Evolutionary conservation across 2,329 filamentous ascomycete genomes (phyloP), one percentile per base, ranked within the genome.

Genomic region (Fusarium tricinctum): DNA sequence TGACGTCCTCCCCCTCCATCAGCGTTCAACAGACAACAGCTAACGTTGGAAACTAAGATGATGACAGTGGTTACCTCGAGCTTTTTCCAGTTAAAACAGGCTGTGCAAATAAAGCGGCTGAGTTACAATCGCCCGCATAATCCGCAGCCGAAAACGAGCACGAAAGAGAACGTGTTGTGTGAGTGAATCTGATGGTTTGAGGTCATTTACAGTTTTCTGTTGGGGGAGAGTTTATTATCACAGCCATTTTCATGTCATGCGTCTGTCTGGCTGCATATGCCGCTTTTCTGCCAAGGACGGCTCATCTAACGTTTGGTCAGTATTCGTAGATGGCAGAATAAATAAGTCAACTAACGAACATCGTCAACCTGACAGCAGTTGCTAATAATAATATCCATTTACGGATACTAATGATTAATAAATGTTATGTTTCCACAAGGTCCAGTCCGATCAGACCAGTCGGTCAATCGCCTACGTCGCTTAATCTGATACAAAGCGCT

Each of bases 401-500:
- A 23, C 23, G 23, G 23, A 23, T 23, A 35, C 33, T 17, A 35
- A 30, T 30, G 13, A 30, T 13, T 30, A 30, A 30, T 13, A 12
- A 30, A n/a, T n/a, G n/a, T 30, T 30, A 30, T 26, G 26, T 30
- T 30, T 30, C 28, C 28, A 30, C 28, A 12, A 30, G 28, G 28
- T 10, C 28, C 28, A 10, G 28, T 28, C 28, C 28, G 28, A 30
- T 10, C n/a, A 38, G 35, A 14, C 35, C 35, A n/a, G 35, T 44
- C 42, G 15, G 22, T n/a, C 17, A 17, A 30, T 51, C 55, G 43
- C 30, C 15, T 42, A 22, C n/a, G 38, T 69, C 58, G 54, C 45
- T 70, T 58, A 62, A 59, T 54, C 48, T 62, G 66, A 58, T 63
- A 63, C 66, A 69, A 23, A 51, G 56, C 56, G 61, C 56, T 69